Base-by-base conservation (phyloP, 805 yeast species). In the Suhomyces faveliae region DNA sequence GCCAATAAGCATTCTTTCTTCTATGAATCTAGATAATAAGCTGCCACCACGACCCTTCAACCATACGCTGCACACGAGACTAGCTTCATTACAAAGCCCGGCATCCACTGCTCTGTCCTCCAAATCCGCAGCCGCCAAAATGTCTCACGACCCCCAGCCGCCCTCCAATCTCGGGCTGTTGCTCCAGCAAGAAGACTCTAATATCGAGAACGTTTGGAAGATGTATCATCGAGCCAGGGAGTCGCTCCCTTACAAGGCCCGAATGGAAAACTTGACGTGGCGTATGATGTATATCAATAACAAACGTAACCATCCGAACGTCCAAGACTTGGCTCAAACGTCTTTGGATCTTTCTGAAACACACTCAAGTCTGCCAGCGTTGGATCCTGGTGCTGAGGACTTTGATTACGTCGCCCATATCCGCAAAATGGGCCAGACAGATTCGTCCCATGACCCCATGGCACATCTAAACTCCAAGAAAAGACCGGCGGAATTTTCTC, bases 231-330 rank as follows among this genome's bases (percentile, higher is more conserved):
- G 78, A 53, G 95, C 96, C 12, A 81, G 80, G 54, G 83, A 87
- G 9, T 75, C 84, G 10, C 67, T 90, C 35, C 96, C 96, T 1
- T 83, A 87, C 62, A 78, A 79, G 47, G 77, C 81, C 22, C 71
- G 97, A 43, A 85, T 90, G 83, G 89, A 87, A 59, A 90, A 90
- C 61, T 66, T 89, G 46, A 83, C 95, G 8, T 89, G 96, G 96
- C 71, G 97, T 50, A 77, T 89, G 81, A 85, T 89, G 91, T 80
- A 76, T 39, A 70, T 85, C 54, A 63, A 62, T 44, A 49, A 53
- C 46, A 48, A 44, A 42, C 40, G 38, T 3, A 19, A 37, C 40
- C 25, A 21, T 15, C 40, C 25, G 5, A 37, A n/a, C 17, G 20
- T n/a, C 17, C 40, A 19, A 5, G 30, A n/a, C 5, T 4, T 27